Percentiles rank a stretch among this genome's conserved stretches.
Conservation (phyloP, 2,329 filamentous ascomycete species). For the Aspergillus sp. region DNA sequence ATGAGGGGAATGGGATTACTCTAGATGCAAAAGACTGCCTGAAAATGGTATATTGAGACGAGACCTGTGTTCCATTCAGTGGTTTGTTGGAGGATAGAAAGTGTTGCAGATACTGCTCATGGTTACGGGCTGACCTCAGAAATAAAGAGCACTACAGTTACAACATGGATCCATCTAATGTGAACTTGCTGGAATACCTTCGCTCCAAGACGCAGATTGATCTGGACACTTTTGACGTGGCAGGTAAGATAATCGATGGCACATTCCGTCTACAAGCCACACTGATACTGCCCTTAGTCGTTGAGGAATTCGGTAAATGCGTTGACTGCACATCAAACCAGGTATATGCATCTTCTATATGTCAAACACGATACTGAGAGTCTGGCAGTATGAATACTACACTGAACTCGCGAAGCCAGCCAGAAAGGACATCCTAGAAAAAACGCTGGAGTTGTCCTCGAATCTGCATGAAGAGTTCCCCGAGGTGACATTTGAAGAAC, state of each 20-base stretch:
- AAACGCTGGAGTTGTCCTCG: not conserved
- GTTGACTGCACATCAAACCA: slow-evolving; percentile 11
- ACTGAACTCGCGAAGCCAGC: not conserved
- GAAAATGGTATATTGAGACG: too few species aligned
- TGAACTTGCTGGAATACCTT: not conserved
- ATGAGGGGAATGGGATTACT: too few species aligned
- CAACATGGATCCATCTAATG: not conserved
- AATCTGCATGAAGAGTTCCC: not conserved
- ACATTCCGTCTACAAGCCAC: not conserved
- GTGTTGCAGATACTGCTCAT: too few species aligned
- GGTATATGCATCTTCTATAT: not conserved
- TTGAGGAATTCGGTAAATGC: not conserved
- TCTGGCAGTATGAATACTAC: not conserved
- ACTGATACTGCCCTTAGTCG: not conserved
- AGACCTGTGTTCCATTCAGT: too few species aligned
- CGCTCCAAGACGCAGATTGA: not conserved
- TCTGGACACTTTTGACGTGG: not conserved
- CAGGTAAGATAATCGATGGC: not conserved
- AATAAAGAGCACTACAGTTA: too few species aligned
- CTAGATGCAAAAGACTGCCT: too few species aligned
- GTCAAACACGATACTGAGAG: too few species aligned
- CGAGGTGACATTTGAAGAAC: not conserved
- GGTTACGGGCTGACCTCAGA: too few species aligned
- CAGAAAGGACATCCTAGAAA: not conserved
- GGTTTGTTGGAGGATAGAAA: too few species aligned